A percentile compares a stretch with the other conserved stretches of the same genome.
These are phyloP conservation scores for Colletotrichum somersetense DNA, from an alignment of 2,329 filamentous ascomycete genomes.

Conservation along the genomic window DNA sequence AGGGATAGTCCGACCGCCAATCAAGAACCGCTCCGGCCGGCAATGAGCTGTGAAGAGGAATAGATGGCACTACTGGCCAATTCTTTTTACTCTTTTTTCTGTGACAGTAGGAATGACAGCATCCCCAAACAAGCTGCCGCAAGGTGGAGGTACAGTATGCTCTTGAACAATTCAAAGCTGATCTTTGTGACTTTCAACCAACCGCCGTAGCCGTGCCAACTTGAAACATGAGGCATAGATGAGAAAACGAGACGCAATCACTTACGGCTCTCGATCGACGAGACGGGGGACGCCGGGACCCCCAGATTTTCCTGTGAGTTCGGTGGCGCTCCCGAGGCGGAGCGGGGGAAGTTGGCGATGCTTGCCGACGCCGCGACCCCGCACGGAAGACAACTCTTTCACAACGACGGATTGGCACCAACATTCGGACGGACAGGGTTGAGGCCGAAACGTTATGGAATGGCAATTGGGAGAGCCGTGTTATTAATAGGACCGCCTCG, in stretches of 20 bases:
- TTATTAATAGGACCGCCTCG: not conserved
- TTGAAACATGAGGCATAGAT: not conserved
- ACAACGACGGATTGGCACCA: not conserved
- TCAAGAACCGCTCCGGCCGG: too few species aligned
- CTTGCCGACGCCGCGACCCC: not conserved
- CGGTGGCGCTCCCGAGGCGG: not conserved
- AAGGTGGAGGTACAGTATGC: not conserved
- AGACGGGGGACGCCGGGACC: not conserved
- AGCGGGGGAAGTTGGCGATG: not conserved
- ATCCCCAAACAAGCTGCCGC: not conserved
- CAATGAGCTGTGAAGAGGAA: not conserved
- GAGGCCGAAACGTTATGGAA: not conserved
- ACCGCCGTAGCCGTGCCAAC: not conserved
- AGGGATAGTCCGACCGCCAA: too few species aligned
- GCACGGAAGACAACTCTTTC: not conserved
- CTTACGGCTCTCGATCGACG: not conserved
- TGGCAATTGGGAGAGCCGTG: not conserved
- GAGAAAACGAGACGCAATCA: not conserved
- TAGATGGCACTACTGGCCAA: fast-evolving
- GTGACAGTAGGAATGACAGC: not conserved
- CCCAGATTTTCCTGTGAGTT: not conserved
- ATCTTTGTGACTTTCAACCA: not conserved
- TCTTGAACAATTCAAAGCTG: not conserved
- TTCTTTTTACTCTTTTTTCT: not conserved
- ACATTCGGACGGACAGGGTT: not conserved